These are phyloP conservation scores for Chaetoceros tenuissimus DNA, from an alignment of 108 stramenopile genomes.

Conservation along the genomic window DNA sequence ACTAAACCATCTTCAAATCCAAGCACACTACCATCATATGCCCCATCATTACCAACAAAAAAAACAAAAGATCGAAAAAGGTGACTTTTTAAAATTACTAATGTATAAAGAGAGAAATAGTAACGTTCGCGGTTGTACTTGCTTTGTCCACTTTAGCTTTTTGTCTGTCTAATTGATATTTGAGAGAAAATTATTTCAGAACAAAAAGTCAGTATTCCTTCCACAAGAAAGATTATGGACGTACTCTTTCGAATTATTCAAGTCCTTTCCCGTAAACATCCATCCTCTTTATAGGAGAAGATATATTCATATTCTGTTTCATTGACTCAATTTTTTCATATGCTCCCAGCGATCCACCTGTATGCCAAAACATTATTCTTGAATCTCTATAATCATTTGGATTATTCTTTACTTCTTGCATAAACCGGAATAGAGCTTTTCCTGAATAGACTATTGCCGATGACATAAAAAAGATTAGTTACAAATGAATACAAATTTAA, in stretches of 20 bases:
- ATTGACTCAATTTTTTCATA: conserved; percentile 66
- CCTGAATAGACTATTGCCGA: conserved; percentile 59
- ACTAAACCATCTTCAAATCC: background rate
- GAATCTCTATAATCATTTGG: conserved; percentile 29
- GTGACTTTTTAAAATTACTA: too few species aligned
- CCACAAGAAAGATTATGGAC: too few species aligned
- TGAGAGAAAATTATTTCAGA: too few species aligned
- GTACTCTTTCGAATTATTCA: too few species aligned
- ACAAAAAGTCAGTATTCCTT: too few species aligned
- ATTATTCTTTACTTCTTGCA: conserved; percentile 37
- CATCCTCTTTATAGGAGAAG: background rate
- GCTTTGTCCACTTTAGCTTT: too few species aligned
- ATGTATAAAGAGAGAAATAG: too few species aligned
- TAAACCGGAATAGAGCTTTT: conserved; percentile 78
- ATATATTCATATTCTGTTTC: conserved; percentile 5
- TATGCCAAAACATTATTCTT: conserved; percentile 85
- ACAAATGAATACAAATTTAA: too few species aligned
- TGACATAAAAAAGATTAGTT: too few species aligned
- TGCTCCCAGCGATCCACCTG: conserved; percentile 78
- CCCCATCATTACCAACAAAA: background rate
- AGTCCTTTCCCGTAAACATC: background rate
- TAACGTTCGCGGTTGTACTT: too few species aligned
- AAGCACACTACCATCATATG: background rate
- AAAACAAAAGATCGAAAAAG: background rate
- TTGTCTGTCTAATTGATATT: too few species aligned